phyloP scores from a whole-genome alignment of 805 yeast species.

The Diddensiella caesifluorescens region DNA sequence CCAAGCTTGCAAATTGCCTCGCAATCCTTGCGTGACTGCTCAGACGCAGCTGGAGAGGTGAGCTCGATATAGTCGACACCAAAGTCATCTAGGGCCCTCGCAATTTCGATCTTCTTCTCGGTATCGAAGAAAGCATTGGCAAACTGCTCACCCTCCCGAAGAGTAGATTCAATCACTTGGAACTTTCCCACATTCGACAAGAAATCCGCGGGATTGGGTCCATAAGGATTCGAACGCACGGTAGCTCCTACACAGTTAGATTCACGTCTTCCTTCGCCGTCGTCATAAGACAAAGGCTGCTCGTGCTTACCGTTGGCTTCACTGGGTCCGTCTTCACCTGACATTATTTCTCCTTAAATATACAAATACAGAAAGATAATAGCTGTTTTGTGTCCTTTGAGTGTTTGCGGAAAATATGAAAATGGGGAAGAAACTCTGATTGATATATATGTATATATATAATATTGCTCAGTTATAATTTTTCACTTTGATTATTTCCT shows the following conservation, averaged over 20 bases:
- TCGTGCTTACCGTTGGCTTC: too few relatives aligned
- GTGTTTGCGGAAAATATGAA: too few relatives aligned
- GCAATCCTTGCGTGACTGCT: conserved; percentile 87
- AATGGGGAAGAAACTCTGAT: too few relatives aligned
- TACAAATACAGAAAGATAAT: too few relatives aligned
- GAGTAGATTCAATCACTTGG: conserved; percentile 89
- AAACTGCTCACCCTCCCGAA: conserved; percentile 98
- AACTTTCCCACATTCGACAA: conserved; percentile 83
- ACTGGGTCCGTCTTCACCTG: too few relatives aligned
- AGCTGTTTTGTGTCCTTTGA: too few relatives aligned
- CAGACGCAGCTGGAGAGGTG: conserved; percentile 97
- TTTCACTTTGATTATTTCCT: too few relatives aligned
- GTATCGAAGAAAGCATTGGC: conserved; percentile 95
- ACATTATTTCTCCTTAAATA: too few relatives aligned
- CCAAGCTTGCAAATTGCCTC: conserved; percentile 98
- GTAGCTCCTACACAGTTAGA: conserved; percentile 5
- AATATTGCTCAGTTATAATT: too few relatives aligned
- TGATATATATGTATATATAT: too few relatives aligned
- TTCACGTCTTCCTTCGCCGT: too few relatives aligned
- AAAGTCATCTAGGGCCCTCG: conserved; percentile 93
- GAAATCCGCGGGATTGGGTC: conserved; percentile 90
- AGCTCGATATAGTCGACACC: conserved; percentile 98
- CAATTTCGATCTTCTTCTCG: conserved; percentile 93
- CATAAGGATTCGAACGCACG: conserved; percentile 66
- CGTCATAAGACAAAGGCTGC: too few relatives aligned